Conservation (phyloP, 495 filamentous ascomycete genomes). For the Penicillium crystallinum region DNA sequence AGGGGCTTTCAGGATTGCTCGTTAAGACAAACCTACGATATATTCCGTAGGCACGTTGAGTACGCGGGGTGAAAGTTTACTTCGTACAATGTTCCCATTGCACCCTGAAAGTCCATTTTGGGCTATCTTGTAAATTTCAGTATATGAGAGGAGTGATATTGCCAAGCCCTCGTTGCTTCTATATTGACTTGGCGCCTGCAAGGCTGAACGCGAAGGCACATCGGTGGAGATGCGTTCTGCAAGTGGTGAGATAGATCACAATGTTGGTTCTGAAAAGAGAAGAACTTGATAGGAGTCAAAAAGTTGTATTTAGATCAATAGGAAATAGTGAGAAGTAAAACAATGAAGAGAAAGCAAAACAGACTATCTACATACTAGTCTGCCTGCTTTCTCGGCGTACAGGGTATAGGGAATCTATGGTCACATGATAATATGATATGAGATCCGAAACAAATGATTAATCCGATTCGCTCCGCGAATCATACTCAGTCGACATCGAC, state of each 20-base stretch:
- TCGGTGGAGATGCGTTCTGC: not conserved
- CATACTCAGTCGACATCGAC: not conserved
- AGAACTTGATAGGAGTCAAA: not conserved
- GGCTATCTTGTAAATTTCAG: too few species aligned
- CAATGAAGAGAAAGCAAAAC: not conserved
- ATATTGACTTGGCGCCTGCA: not conserved
- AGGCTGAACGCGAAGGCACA: not conserved
- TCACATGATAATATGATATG: constrained; percentile 4
- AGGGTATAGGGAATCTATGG: constrained; percentile 3
- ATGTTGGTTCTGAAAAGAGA: not conserved
- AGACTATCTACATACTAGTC: not conserved
- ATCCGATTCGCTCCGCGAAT: not conserved
- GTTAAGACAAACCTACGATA: not conserved
- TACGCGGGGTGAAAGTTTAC: too few species aligned
- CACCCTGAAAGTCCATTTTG: too few species aligned
- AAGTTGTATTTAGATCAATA: not conserved
- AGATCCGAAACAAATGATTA: constrained; percentile 2
- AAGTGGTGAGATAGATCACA: not conserved
- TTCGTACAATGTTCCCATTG: too few species aligned
- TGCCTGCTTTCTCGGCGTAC: not conserved
- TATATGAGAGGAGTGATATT: not conserved
- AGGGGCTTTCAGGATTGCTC: not conserved
- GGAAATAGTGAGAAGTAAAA: not conserved
- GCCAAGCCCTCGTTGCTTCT: not conserved
- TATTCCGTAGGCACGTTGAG: too few species aligned